A percentile compares a stretch with the other conserved stretches of the same genome.
Conservation (phyloP, 345 rosid genomes). For the Sisymbrium altissimum region DNA sequence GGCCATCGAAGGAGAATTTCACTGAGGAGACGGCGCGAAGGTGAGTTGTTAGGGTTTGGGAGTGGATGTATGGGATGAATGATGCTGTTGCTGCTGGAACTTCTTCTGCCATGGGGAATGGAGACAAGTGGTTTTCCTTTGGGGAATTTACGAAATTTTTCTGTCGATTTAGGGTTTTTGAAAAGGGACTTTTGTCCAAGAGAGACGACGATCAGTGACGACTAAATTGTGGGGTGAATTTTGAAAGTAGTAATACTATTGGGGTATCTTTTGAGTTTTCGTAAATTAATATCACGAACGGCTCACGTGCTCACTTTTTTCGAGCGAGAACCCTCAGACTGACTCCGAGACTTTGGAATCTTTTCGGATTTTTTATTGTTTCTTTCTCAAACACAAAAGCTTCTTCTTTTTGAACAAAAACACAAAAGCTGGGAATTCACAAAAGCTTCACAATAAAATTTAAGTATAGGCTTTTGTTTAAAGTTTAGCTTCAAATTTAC, state of each 20-base stretch:
- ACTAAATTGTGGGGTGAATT: neutral
- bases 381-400: too few relatives aligned
- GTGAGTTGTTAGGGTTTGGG: slow-evolving; percentile 80
- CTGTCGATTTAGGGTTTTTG: slow-evolving; percentile 33
- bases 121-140: neutral
- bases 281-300: neutral
- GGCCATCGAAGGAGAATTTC: slow-evolving; percentile 90
- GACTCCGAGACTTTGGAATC: too few relatives aligned
- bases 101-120: slow-evolving; percentile 22
- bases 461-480: too few relatives aligned
- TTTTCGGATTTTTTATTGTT: too few relatives aligned
- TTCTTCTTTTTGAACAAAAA: too few relatives aligned
- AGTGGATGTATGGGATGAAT: slow-evolving; percentile 61
- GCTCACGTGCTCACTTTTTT: neutral
- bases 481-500: too few relatives aligned
- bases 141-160: neutral
- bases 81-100: slow-evolving; percentile 27
- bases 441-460: too few relatives aligned
- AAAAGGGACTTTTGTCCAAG: neutral
- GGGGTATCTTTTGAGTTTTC: neutral
- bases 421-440: too few relatives aligned
- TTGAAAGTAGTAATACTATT: neutral
- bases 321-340: too few relatives aligned
- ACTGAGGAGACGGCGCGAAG: slow-evolving; percentile 64
- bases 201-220: neutral